Evolutionary conservation across 2,329 filamentous ascomycete species (phyloP).

Genomic region (Triangularia setosa): DNA sequence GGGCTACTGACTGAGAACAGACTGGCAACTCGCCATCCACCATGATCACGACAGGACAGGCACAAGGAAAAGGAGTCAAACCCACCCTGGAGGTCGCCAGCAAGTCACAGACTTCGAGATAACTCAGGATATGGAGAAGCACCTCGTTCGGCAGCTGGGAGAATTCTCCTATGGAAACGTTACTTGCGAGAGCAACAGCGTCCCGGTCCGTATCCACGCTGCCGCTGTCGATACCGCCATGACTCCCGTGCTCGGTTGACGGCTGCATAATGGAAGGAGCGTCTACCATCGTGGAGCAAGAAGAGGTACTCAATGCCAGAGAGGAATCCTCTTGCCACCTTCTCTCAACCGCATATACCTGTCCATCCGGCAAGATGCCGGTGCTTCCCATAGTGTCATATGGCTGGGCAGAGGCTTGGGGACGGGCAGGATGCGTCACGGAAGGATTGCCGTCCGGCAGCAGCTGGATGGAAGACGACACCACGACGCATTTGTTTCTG

Average conservation of each 20-base stretch:
- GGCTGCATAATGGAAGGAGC: background rate
- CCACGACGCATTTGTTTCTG: too few relatives aligned
- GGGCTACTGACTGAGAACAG: too few relatives aligned
- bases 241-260: background rate
- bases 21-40: too few relatives aligned
- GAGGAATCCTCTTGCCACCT: conserved; percentile 11
- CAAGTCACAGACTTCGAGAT: conserved; percentile 55
- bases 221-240: background rate
- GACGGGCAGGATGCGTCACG: background rate
- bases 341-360: conserved; percentile 7
- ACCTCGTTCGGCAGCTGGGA: conserved; percentile 53
- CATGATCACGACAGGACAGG: background rate
- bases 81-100: conserved; percentile 52
- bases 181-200: background rate
- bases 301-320: background rate
- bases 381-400: background rate
- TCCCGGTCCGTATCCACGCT: background rate
- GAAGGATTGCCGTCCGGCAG: background rate
- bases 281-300: background rate
- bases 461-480: too few relatives aligned
- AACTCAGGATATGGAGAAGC: conserved; percentile 51
- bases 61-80: background rate
- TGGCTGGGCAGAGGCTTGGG: conserved; percentile 21
- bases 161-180: conserved; percentile 19
- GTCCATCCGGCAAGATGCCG: conserved; percentile 4